A percentile compares a stretch with the other conserved stretches of the same genome.
Conservation (phyloP, 129 eudicot species). For the Saussurea involucrata region DNA sequence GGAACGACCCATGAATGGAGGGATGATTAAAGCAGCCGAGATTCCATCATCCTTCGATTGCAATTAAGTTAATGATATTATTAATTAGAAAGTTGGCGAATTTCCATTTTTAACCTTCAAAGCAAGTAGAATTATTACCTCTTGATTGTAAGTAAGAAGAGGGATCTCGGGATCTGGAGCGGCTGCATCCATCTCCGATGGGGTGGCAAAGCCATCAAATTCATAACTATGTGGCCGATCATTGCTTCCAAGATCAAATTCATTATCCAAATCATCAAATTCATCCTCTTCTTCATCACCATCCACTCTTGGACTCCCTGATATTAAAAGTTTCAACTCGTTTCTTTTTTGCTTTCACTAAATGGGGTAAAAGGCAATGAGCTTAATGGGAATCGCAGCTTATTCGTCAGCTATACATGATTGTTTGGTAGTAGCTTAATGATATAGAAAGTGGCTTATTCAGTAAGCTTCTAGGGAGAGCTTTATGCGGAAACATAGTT, state of each 20-base stretch:
- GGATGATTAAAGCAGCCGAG: slow-evolving; percentile 30
- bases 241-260: slow-evolving; percentile 35
- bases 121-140: slow-evolving; percentile 26
- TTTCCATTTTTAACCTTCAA: slow-evolving; percentile 1
- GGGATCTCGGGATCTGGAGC: slow-evolving; percentile 37
- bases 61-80: neutral
- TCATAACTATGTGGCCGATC: slow-evolving; percentile 36
- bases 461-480: neutral
- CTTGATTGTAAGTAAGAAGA: slow-evolving; percentile 64
- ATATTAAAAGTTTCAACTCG: slow-evolving; percentile 1
- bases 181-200: slow-evolving; percentile 32
- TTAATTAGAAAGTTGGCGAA: neutral
- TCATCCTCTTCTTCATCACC: slow-evolving; percentile 90
- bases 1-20: slow-evolving; percentile 28
- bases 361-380: too few species aligned
- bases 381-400: too few species aligned
- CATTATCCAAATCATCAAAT: slow-evolving; percentile 68
- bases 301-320: slow-evolving; percentile 68
- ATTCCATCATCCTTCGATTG: slow-evolving; percentile 29
- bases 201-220: slow-evolving; percentile 45
- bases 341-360: neutral
- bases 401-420: too few species aligned
- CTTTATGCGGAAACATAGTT: neutral
- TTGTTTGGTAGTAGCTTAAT: neutral
- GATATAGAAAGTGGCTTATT: neutral